Base-by-base conservation (phyloP, 768 basidiomycete species). In the Serendipita sp. region DNA sequence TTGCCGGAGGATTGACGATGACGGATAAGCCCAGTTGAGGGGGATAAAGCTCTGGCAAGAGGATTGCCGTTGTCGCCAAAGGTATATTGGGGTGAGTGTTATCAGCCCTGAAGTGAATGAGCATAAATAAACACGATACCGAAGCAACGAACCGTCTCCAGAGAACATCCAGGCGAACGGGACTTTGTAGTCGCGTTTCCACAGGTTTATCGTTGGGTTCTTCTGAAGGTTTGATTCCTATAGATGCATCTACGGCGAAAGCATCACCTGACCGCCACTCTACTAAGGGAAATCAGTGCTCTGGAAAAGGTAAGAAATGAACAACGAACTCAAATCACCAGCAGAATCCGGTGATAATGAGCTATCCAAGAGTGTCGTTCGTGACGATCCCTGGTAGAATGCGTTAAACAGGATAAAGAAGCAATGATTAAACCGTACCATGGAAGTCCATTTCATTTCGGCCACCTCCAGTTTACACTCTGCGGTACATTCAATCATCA, bases 11-110 rank as follows among this genome's bases (percentile, higher is more conserved):
- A 64, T 78, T 73, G 3, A 93, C 75, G 2, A 86, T 75, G 3
- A 88, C 89, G 37, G 87, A 72, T 31, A 95, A 72, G 4, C 76
- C 79, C 44, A 88, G 83, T 1, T 75, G 71, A 2, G 85, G 88
- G 2, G 82, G 83, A 23, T 71, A 74, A 10, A 93, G 76, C 2
- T 76, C 64, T 0, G 91, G 90, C n/a, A 92, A 74, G 1, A 78
- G 70, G 66, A 86, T 75, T 37, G 67, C 72, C 11, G 81, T 86
- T 3, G 74, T 80, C 13, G 81, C 75, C 3, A 64, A 31, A 15
- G 58, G n/a, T 6, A 40, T 34, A 29, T 62, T 44, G 11, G 65
- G 16, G n/a, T 50, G 48, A 5, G 29, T n/a, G 8, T 5, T 50
- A 31, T 34, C 23, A 27, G 46, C 37, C 3, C 52, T 45, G 13